A percentile compares a stretch with the other conserved stretches of the same genome.
phyloP scores from a whole-genome alignment of 345 rosid genomes.

The Iberis pinnata region DNA sequence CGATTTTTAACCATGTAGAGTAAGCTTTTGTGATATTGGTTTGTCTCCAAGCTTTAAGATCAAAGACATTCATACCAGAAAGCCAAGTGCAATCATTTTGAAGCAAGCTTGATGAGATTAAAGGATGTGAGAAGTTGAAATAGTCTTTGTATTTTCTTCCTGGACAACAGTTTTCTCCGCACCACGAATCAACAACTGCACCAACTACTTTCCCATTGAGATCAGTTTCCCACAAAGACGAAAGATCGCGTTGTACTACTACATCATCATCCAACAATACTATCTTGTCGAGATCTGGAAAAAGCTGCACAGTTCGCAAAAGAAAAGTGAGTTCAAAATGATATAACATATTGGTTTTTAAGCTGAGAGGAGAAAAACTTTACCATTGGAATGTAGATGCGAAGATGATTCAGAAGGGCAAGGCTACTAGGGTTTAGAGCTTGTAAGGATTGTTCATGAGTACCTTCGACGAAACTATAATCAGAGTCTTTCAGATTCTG shows the following conservation, averaged over 20 bases:
- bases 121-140: conserved; percentile 75
- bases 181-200: conserved; percentile 64
- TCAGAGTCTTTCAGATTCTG: conserved; percentile 48
- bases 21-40: conserved; percentile 54
- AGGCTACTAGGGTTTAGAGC: conserved; percentile 58
- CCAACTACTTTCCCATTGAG: conserved; percentile 72
- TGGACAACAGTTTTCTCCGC: conserved; percentile 74
- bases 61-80: conserved; percentile 76
- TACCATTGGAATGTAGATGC: conserved; percentile 78
- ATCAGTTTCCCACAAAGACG: conserved; percentile 69
- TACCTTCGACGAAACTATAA: conserved; percentile 36
- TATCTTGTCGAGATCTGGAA: conserved; percentile 85
- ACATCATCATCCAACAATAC: conserved; percentile 92
- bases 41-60: conserved; percentile 85
- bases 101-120: conserved; percentile 52
- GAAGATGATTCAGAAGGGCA: conserved; percentile 75
- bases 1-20: conserved; percentile 66
- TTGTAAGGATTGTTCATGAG: conserved; percentile 37
- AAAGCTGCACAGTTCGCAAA: conserved; percentile 55
- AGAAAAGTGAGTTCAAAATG: conserved; percentile 27
- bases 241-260: conserved; percentile 74
- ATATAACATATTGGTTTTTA: conserved; percentile 22
- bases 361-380: conserved; percentile 13
- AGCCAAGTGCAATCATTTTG: conserved; percentile 70
- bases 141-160: conserved; percentile 73